Evolutionary conservation across 2,329 filamentous ascomycete species (phyloP).

Genomic region (Leptosphaerulina australis): DNA sequence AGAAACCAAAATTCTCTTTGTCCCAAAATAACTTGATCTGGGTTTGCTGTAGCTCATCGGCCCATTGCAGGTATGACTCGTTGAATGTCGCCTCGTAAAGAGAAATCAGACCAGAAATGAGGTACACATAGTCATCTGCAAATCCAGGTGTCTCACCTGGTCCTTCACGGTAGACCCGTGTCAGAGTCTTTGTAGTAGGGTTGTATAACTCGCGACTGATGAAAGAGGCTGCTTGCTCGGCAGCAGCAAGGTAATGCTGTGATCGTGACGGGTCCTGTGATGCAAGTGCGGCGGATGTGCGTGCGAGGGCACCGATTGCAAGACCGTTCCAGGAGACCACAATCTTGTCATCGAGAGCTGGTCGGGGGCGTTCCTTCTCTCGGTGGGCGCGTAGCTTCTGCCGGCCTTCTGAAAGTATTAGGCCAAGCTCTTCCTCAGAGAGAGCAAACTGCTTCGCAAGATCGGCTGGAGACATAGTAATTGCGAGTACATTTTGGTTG

Average conservation of each 20-base stretch:
- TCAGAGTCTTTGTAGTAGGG: slow-evolving; percentile 64
- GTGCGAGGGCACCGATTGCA: slow-evolving; percentile 80
- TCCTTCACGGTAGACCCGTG: slow-evolving; percentile 74
- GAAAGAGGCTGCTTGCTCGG: slow-evolving; percentile 72
- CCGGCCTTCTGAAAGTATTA: slow-evolving; percentile 70
- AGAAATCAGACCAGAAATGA: slow-evolving; percentile 81
- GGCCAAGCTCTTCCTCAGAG: slow-evolving; percentile 69
- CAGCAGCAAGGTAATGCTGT: slow-evolving; percentile 66
- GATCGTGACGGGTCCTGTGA: slow-evolving; percentile 64
- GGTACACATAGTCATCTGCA: slow-evolving; percentile 92
- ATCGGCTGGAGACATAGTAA: slow-evolving; percentile 69
- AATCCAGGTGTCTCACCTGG: slow-evolving; percentile 73
- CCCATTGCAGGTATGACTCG: slow-evolving; percentile 76
- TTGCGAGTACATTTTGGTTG: slow-evolving; percentile 85
- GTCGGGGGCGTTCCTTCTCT: slow-evolving; percentile 74
- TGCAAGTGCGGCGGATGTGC: slow-evolving; percentile 72
- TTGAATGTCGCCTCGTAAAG: slow-evolving; percentile 85
- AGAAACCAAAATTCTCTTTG: slow-evolving; percentile 66
- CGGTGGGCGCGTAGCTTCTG: slow-evolving; percentile 73
- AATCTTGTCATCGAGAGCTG: slow-evolving; percentile 85
- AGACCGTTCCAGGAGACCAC: slow-evolving; percentile 88
- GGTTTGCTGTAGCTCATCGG: slow-evolving; percentile 77
- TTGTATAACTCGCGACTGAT: slow-evolving; percentile 78
- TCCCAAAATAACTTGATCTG: slow-evolving; percentile 84
- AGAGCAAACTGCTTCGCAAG: slow-evolving; percentile 78